phyloP scores from a whole-genome alignment of 805 yeast genomes.

The Debaryomyces maramus region DNA sequence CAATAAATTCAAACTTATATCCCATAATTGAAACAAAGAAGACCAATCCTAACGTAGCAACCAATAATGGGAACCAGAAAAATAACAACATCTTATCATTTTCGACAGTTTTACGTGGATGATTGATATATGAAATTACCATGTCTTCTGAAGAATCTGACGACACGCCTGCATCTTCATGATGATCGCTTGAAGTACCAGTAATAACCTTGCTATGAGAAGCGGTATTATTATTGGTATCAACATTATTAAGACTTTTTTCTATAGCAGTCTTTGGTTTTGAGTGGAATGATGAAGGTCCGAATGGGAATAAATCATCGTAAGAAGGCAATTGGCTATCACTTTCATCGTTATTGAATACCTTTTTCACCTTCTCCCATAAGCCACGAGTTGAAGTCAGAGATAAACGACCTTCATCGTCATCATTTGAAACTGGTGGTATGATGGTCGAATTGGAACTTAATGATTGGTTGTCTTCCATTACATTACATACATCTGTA shows the following conservation, averaged over 20 bases:
- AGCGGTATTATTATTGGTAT: conserved; percentile 5
- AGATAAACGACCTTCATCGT: background rate
- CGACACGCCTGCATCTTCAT: conserved; percentile 33
- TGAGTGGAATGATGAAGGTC: conserved; percentile 24
- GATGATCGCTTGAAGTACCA: conserved; percentile 9
- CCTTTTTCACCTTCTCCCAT: conserved; percentile 46
- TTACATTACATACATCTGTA: conserved; percentile 1
- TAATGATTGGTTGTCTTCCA: conserved; percentile 1
- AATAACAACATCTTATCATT: conserved; percentile 84
- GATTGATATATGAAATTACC: conserved; percentile 42
- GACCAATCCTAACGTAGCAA: conserved; percentile 54
- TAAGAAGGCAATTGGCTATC: conserved; percentile 59
- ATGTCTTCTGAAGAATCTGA: conserved; percentile 47
- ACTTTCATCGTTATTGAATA: conserved; percentile 34
- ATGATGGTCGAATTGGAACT: conserved; percentile 5
- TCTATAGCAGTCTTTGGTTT: conserved; percentile 38
- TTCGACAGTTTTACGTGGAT: conserved; percentile 48
- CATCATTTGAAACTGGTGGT: background rate
- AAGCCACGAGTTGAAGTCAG: conserved; percentile 20
- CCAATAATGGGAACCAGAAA: conserved; percentile 84
- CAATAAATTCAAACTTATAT: conserved; percentile 36
- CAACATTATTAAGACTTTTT: conserved; percentile 26
- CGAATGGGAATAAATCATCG: conserved; percentile 71
- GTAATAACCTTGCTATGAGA: background rate
- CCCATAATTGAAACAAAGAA: conserved; percentile 44